Percentiles rank a stretch among this genome's conserved stretches.
Conservation (phyloP, 805 yeast genomes). For the Helenozyma rhizophorensis region DNA sequence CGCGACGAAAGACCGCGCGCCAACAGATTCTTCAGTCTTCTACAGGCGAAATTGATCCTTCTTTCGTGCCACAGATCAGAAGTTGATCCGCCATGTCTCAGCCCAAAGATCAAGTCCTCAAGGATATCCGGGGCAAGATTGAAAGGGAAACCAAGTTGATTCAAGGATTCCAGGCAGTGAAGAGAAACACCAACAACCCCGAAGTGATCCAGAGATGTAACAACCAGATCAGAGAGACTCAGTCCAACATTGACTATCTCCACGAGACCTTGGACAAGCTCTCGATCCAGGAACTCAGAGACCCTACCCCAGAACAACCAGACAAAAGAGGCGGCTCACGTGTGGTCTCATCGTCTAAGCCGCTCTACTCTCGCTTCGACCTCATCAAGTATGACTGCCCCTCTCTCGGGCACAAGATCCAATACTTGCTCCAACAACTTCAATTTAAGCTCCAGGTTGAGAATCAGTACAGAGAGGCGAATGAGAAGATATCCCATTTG, state of each 20-base stretch:
- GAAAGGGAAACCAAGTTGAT: slow-evolving; percentile 85
- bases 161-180: slow-evolving; percentile 78
- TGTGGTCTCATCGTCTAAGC: slow-evolving; percentile 17
- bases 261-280: slow-evolving; percentile 71
- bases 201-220: slow-evolving; percentile 88
- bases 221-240: slow-evolving; percentile 85
- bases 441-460: slow-evolving; percentile 94
- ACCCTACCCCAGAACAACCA: slow-evolving; percentile 9
- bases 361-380: slow-evolving; percentile 67
- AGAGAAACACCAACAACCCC: slow-evolving; percentile 72
- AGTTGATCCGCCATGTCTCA: slow-evolving; percentile 10
- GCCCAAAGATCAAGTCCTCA: slow-evolving; percentile 30
- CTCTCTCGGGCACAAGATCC: slow-evolving; percentile 89
- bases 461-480: slow-evolving; percentile 87
- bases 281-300: slow-evolving; percentile 26
- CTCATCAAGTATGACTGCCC: slow-evolving; percentile 91
- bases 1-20: too few species aligned
- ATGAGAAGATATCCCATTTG: slow-evolving; percentile 79
- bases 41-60: too few species aligned
- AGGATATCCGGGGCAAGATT: slow-evolving; percentile 79
- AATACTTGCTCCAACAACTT: slow-evolving; percentile 90
- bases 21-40: too few species aligned
- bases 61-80: too few species aligned
- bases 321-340: slow-evolving; percentile 3
- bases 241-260: slow-evolving; percentile 83